These are phyloP conservation scores for Suhomyces emberorum DNA, from an alignment of 805 yeast species.

Conservation along the genomic window DNA sequence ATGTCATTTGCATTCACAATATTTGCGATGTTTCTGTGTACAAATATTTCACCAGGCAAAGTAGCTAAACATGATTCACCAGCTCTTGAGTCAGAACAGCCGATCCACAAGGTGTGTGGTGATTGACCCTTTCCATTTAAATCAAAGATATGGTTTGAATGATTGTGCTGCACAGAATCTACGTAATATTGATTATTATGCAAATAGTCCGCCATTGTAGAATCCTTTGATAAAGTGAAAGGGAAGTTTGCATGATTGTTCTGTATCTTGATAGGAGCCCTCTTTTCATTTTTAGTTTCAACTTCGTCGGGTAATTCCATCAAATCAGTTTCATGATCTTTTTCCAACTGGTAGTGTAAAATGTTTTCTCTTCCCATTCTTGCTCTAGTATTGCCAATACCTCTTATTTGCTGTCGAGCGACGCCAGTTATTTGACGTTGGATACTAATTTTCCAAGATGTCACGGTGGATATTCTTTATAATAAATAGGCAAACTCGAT, in stretches of 20 bases:
- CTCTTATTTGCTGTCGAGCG: not conserved
- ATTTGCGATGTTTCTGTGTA: constrained; percentile 86
- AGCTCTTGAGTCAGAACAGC: constrained; percentile 90
- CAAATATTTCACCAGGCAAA: constrained; percentile 89
- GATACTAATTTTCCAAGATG: constrained; percentile 1
- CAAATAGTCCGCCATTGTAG: constrained; percentile 48
- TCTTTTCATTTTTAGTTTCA: not conserved
- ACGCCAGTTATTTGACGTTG: constrained; percentile 2
- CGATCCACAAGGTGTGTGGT: constrained; percentile 94
- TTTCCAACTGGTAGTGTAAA: constrained; percentile 37
- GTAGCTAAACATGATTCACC: constrained; percentile 74
- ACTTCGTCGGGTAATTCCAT: constrained; percentile 3
- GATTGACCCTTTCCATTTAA: constrained; percentile 75
- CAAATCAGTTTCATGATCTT: constrained; percentile 37
- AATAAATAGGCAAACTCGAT: too few relatives aligned
- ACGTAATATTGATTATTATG: constrained; percentile 45
- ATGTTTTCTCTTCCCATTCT: constrained; percentile 43
- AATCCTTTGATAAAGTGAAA: constrained; percentile 46
- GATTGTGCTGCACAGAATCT: constrained; percentile 44
- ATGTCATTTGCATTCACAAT: constrained; percentile 67
- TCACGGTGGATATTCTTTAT: constrained; percentile 1
- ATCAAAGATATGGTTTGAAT: constrained; percentile 55
- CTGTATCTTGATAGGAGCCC: constrained; percentile 2
- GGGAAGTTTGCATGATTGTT: constrained; percentile 28
- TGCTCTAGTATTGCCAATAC: constrained; percentile 1